A percentile compares a stretch with the other conserved stretches of the same genome.
Evolutionary conservation across 768 basidiomycete species (phyloP).

Genomic region (Suillus bovinus): DNA sequence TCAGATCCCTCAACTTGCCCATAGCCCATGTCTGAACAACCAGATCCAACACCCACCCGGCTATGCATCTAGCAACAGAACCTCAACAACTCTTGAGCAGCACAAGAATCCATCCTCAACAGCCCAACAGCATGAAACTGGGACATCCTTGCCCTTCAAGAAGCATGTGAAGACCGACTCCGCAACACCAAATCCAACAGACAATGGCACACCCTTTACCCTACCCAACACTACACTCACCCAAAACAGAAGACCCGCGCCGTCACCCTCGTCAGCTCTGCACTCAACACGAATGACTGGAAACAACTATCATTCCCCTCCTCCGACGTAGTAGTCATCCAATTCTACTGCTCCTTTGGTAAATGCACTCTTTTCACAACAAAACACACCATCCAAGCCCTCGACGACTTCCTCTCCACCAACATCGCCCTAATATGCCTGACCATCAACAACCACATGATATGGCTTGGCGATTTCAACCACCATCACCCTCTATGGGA

Average conservation of each 20-base stretch:
- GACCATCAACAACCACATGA: neutral
- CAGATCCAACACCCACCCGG: rapidly evolving
- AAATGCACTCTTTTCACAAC: no score
- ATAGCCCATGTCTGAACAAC: neutral
- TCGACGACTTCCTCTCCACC: rapidly evolving
- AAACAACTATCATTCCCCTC: neutral
- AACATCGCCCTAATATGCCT: neutral
- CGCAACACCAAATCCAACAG: neutral
- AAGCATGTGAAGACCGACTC: neutral
- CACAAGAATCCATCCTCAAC: neutral
- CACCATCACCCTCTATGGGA: neutral
- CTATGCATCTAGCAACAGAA: neutral
- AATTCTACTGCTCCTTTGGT: no score
- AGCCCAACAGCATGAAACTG: neutral
- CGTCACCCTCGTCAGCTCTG: rapidly evolving
- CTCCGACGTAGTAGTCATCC: neutral
- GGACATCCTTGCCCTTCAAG: neutral
- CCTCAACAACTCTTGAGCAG: neutral
- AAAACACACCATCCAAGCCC: neutral
- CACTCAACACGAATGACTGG: neutral
- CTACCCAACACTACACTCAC: neutral
- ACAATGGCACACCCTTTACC: neutral
- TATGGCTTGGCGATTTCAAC: neutral
- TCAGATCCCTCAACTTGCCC: no score
- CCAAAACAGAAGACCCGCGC: neutral